Evolutionary conservation across 345 rosid genomes (phyloP).

Genomic region (Luvunga scandens): DNA sequence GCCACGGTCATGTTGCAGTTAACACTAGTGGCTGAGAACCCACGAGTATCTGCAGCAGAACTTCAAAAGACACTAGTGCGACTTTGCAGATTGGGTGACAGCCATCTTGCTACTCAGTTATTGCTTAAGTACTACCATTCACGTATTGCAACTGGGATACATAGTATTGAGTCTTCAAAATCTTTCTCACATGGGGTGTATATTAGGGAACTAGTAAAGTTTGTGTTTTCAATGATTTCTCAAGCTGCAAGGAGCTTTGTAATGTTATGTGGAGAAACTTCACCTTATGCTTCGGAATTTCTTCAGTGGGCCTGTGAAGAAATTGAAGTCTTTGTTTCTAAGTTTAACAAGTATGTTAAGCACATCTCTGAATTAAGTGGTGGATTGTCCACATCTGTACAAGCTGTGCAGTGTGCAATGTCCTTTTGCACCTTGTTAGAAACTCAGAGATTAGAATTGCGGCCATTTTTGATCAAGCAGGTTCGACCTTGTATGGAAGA

Average conservation of each 20-base stretch:
- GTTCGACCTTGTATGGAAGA: constrained; percentile 49
- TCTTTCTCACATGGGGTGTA: constrained; percentile 28
- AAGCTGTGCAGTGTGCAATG: constrained; percentile 45
- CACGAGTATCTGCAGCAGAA: constrained; percentile 50
- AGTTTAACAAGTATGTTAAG: constrained; percentile 37
- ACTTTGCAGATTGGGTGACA: constrained; percentile 44
- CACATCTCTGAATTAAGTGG: constrained; percentile 38
- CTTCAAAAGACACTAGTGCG: constrained; percentile 51
- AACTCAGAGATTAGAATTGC: constrained; percentile 35
- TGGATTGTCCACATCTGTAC: constrained; percentile 43
- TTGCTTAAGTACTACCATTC: constrained; percentile 50
- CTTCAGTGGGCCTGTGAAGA: constrained; percentile 50
- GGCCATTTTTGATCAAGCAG: constrained; percentile 38
- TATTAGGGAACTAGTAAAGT: constrained; percentile 44
- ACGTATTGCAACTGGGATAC: constrained; percentile 41
- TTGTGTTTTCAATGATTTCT: constrained; percentile 55
- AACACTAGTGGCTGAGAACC: constrained; percentile 42
- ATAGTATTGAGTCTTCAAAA: constrained; percentile 30
- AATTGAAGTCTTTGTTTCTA: constrained; percentile 35
- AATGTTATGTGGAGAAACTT: constrained; percentile 46
- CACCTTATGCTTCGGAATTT: constrained; percentile 40
- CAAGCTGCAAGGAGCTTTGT: constrained; percentile 56
- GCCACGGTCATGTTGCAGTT: constrained; percentile 35
- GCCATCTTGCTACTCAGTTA: constrained; percentile 44
- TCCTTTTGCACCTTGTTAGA: constrained; percentile 52